These are phyloP conservation scores for Neurospora tetraspora DNA, from an alignment of 495 filamentous ascomycete species.

Conservation along the genomic window DNA sequence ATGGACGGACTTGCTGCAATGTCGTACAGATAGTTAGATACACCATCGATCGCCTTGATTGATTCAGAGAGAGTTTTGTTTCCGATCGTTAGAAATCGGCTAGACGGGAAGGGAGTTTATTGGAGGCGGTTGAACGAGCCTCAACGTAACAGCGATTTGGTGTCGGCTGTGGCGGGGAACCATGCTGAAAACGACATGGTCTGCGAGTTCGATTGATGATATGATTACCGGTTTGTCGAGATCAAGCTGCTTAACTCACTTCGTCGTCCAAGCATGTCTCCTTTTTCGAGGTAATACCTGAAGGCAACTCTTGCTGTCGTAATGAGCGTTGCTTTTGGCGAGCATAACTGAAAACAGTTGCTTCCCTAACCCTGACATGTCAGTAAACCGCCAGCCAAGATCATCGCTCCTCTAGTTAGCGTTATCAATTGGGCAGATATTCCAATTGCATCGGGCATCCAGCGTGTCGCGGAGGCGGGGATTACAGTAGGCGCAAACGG, in stretches of 20 bases:
- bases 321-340: not conserved
- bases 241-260: not conserved
- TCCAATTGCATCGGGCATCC: not conserved
- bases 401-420: not conserved
- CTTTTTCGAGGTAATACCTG: no score
- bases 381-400: not conserved
- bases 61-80: slow-evolving; percentile 1
- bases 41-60: not conserved
- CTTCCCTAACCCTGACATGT: not conserved
- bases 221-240: not conserved
- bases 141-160: slow-evolving; percentile 4
- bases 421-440: not conserved
- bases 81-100: slow-evolving; percentile 1
- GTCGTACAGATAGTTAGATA: not conserved
- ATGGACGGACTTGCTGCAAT: no score
- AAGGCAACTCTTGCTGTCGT: no score
- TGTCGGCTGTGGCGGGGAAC: not conserved
- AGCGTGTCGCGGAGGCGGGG: not conserved
- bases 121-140: slow-evolving; percentile 1
- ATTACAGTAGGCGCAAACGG: not conserved
- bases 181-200: not conserved
- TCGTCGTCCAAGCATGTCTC: no score
- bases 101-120: not conserved
- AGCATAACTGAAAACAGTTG: not conserved
- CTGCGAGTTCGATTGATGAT: not conserved